Evolutionary conservation across 345 rosid species (phyloP), one percentile per base, ranked within the genome.

Genomic region (Lumnitzera racemosa): DNA sequence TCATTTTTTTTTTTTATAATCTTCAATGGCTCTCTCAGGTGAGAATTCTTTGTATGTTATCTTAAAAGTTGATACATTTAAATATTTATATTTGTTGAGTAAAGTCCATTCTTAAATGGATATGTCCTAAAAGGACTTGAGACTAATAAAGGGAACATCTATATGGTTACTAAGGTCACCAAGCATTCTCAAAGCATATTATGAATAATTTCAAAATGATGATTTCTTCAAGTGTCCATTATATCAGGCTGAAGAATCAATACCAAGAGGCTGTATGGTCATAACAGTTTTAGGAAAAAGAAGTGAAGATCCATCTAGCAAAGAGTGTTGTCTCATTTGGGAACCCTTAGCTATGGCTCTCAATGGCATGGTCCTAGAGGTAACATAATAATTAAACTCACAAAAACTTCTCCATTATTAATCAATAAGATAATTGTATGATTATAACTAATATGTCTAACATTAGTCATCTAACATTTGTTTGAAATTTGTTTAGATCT

Each of bases 21-120:
- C 82, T 83, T 57, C 67, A 64, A 11, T 85, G 90, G 90, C 78
- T 82, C 15, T 82, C 87, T 53, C 64, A 72, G 83, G 89, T 76
- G 2, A 47, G 2, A 12, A 1, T 27, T 3, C 5, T 53, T 4
- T 11, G 1, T 53, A 14, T 4, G 11, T 12, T 53, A 3, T 15
- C n/a, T 4, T 6, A 4, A 50, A 5, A 27, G 16, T 51, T 51
- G 16, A 24, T 3, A 15, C 16, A 13, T 11, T 51, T 15, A 15
- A 13, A 9, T 17, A 24, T n/a, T 13, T 13, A n/a, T 27, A 27
- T 27, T 12, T 13, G 20, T 54, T 2, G 5, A 3, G 4, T 5
- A 27, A 27, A 27, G 31, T 20, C 20, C 20, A 20, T 20, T 20
- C 20, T 20, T 1, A 20, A 20, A 20, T 20, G 20, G 0, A 20